These are phyloP conservation scores for Myriosclerotinia duriaeana DNA, from an alignment of 2,329 filamentous ascomycete species.

Conservation along the genomic window DNA sequence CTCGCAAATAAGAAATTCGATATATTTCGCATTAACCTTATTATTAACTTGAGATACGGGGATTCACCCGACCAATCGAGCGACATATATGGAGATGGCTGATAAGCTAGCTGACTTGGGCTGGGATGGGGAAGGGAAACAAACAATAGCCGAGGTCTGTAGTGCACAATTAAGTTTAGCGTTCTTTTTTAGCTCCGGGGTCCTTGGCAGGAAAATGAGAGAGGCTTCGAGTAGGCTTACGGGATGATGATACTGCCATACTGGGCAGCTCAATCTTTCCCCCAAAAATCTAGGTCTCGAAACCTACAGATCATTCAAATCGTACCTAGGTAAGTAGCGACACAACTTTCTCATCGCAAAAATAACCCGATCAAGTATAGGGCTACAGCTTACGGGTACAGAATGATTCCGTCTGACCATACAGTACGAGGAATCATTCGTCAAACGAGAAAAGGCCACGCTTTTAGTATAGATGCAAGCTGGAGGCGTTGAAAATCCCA, in stretches of 20 bases:
- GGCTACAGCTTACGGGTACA: no score
- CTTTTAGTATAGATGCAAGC: background rate
- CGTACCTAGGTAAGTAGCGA: background rate
- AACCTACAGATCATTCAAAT: background rate
- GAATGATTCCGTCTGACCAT: background rate
- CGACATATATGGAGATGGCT: no score
- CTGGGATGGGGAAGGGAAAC: background rate
- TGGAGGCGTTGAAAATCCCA: background rate
- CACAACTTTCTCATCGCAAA: background rate
- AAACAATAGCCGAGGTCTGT: background rate
- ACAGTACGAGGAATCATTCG: background rate
- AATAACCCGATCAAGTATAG: background rate
- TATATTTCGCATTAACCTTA: background rate
- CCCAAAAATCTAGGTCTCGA: background rate
- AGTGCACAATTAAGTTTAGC: background rate
- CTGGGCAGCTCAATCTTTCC: background rate
- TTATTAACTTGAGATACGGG: background rate
- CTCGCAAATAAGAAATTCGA: background rate
- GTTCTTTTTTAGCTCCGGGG: background rate
- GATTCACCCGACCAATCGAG: conserved; percentile 1
- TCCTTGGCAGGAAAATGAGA: background rate
- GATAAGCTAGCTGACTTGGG: conserved; percentile 15
- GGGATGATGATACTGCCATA: no score
- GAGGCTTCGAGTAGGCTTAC: background rate
- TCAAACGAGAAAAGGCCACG: background rate